Evolutionary conservation across 164 flowering plant genomes (phyloP).

Genomic region (Dillenia suffruticosa): DNA sequence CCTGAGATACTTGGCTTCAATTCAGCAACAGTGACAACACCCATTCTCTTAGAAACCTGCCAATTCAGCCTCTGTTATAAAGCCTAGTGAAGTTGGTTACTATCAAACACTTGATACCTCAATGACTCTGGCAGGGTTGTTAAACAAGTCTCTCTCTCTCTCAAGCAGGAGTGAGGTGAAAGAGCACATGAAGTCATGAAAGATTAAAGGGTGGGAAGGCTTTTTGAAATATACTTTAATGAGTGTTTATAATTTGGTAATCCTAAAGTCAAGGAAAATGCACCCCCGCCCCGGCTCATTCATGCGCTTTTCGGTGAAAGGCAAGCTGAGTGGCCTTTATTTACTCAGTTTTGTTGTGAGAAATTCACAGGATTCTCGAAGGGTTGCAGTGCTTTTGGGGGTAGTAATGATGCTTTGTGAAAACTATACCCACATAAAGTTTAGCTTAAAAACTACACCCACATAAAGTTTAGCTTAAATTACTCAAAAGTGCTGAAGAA

Average conservation of each 20-base stretch:
- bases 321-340: conserved; percentile 23
- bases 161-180: conserved; percentile 18
- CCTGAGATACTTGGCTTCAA: conserved; percentile 88
- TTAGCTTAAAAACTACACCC: conserved; percentile 17
- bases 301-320: conserved; percentile 71
- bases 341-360: conserved; percentile 16
- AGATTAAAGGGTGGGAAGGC: conserved; percentile 24
- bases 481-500: conserved; percentile 20
- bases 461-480: conserved; percentile 17
- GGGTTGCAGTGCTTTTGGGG: conserved; percentile 60
- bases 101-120: no score
- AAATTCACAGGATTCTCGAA: conserved; percentile 41
- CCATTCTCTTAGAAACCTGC: conserved; percentile 41
- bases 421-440: conserved; percentile 32
- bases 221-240: conserved; percentile 17
- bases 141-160: neutral
- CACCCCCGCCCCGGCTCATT: neutral
- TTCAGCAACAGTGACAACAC: conserved; percentile 64
- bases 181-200: conserved; percentile 31
- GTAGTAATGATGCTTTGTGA: conserved; percentile 49
- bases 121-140: neutral
- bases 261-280: conserved; percentile 36
- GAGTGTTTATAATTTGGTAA: conserved; percentile 27
- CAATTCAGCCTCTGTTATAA: neutral
- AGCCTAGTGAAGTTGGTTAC: no score